phyloP scores from a whole-genome alignment of 495 filamentous ascomycete species.

The Melanomma pulvis-pyrius region DNA sequence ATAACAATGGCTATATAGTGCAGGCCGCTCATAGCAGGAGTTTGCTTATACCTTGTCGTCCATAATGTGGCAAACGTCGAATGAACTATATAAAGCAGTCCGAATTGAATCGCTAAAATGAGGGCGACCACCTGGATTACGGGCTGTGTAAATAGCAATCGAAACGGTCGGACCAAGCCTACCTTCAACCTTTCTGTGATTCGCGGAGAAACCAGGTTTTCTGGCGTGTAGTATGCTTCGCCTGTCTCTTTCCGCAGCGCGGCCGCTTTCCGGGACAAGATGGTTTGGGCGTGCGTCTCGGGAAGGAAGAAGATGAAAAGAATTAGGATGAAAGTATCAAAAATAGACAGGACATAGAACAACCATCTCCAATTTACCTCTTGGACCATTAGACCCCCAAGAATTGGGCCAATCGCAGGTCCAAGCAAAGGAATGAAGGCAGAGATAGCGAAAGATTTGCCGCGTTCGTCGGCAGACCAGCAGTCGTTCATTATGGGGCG shows the following conservation, averaged over 20 bases:
- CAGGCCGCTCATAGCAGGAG: constrained; percentile 42
- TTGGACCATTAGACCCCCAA: constrained; percentile 47
- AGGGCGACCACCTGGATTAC: constrained; percentile 45
- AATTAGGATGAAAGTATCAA: constrained; percentile 65
- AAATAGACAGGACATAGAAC: constrained; percentile 57
- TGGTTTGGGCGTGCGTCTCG: constrained; percentile 29
- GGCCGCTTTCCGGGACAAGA: constrained; percentile 28
- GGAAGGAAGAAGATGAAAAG: constrained; percentile 69
- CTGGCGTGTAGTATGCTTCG: constrained; percentile 21
- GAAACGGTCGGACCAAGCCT: constrained; percentile 21
- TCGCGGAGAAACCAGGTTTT: neutral
- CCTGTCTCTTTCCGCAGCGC: constrained; percentile 23
- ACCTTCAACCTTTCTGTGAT: constrained; percentile 10
- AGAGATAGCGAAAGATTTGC: constrained; percentile 25
- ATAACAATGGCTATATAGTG: constrained; percentile 47
- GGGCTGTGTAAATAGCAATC: constrained; percentile 46
- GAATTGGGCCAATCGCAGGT: constrained; percentile 43
- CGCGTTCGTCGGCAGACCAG: constrained; percentile 22
- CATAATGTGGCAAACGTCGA: constrained; percentile 48
- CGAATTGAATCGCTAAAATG: constrained; percentile 46
- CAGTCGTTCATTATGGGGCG: constrained; percentile 21
- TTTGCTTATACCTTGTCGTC: constrained; percentile 44
- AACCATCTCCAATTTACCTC: constrained; percentile 35
- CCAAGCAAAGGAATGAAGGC: constrained; percentile 18
- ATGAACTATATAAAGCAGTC: constrained; percentile 49